A percentile compares a stretch with the other conserved stretches of the same genome.
Evolutionary conservation across 805 yeast species (phyloP).

Genomic region (Candida sanyiensis): DNA sequence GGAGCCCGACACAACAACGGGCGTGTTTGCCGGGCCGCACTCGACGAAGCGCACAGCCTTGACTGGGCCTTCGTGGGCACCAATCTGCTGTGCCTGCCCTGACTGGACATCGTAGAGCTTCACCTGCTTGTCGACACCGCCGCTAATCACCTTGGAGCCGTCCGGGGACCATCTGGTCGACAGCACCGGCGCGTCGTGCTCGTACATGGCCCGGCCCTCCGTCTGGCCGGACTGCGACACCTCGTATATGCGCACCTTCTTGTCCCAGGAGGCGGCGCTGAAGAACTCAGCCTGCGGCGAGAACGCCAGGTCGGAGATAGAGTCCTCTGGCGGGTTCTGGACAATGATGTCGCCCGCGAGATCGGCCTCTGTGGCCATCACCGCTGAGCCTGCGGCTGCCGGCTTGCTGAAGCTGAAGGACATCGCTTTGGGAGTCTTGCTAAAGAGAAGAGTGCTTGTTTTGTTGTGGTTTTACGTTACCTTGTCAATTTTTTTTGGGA

Average conservation of each 20-base stretch:
- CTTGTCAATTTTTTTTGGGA: background rate
- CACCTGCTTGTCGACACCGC: conserved; percentile 88
- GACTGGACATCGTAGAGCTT: conserved; percentile 74
- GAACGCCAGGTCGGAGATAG: conserved; percentile 76
- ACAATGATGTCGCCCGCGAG: conserved; percentile 65
- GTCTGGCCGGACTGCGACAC: conserved; percentile 67
- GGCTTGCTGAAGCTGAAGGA: conserved; percentile 32
- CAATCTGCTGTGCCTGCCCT: conserved; percentile 80
- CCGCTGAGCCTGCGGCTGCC: conserved; percentile 18
- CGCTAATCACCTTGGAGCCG: conserved; percentile 81
- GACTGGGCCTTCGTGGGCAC: conserved; percentile 80
- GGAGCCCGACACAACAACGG: conserved; percentile 82
- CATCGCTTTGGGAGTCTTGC: too few species aligned
- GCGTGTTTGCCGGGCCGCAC: conserved; percentile 76
- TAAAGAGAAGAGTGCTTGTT: background rate
- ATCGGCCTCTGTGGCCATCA: conserved; percentile 33
- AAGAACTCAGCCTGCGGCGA: conserved; percentile 79
- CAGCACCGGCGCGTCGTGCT: conserved; percentile 85
- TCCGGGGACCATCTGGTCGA: conserved; percentile 78
- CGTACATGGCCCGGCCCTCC: conserved; percentile 84
- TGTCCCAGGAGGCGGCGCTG: conserved; percentile 90
- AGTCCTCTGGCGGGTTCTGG: conserved; percentile 85
- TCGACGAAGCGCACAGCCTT: conserved; percentile 68
- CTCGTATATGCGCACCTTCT: conserved; percentile 89
- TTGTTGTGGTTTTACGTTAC: background rate